Conservation (phyloP, 306 rosid genomes). For the Arachis hypogaea region DNA sequence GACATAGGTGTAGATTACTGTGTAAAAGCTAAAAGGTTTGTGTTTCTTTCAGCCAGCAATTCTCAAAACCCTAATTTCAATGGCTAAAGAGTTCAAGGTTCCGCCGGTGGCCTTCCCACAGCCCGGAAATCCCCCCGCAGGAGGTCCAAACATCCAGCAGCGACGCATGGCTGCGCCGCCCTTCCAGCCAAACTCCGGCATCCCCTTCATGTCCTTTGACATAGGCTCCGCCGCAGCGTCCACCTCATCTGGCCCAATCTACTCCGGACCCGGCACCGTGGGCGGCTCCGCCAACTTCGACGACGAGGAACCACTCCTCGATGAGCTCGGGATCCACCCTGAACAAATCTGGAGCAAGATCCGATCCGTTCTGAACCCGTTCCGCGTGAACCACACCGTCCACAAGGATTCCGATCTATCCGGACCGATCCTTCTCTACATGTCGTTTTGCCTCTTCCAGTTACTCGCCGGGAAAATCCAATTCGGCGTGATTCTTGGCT, state of each 20-base stretch:
- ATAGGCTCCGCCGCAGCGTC: slow-evolving; percentile 77
- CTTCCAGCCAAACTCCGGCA: slow-evolving; percentile 77
- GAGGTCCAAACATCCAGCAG: slow-evolving; percentile 56
- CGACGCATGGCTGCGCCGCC: slow-evolving; percentile 83
- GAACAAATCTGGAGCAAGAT: slow-evolving; percentile 93
- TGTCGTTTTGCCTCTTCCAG: slow-evolving; percentile 83
- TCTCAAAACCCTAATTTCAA: slow-evolving; percentile 50
- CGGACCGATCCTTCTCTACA: slow-evolving; percentile 91
- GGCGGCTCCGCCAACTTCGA: slow-evolving; percentile 68
- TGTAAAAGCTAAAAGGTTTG: not conserved
- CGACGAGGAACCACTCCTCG: slow-evolving; percentile 93
- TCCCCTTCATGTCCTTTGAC: slow-evolving; percentile 97
- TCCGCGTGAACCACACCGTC: slow-evolving; percentile 68
- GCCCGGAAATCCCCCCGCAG: slow-evolving; percentile 63
- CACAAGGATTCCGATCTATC: slow-evolving; percentile 90
- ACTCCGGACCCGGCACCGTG: slow-evolving; percentile 56
- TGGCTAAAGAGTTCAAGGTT: slow-evolving; percentile 70
- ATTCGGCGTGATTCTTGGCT: slow-evolving; percentile 91
- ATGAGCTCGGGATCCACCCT: slow-evolving; percentile 96
- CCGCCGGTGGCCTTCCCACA: slow-evolving; percentile 92
- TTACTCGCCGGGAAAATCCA: slow-evolving; percentile 93
- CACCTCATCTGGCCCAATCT: slow-evolving; percentile 60
- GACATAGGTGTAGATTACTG: not conserved
- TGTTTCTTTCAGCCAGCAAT: not conserved
- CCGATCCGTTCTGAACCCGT: slow-evolving; percentile 81